Conservation (phyloP, 164 flowering plant genomes). For the Piper longum region DNA sequence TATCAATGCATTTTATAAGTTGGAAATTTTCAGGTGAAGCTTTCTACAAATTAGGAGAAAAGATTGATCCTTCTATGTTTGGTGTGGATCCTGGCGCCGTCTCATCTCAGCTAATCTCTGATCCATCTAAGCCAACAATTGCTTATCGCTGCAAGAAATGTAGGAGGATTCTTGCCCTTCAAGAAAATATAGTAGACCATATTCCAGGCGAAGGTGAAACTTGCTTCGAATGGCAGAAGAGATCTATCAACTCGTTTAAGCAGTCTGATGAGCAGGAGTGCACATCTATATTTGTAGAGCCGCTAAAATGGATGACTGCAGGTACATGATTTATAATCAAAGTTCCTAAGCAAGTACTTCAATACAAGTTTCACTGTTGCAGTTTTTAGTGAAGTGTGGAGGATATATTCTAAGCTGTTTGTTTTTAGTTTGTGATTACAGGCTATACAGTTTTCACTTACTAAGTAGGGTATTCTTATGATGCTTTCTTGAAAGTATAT, state of each 20-base stretch:
- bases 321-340: conserved; percentile 27
- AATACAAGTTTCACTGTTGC: neutral
- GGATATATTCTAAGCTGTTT: no score
- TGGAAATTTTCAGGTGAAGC: conserved; percentile 38
- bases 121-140: conserved; percentile 15
- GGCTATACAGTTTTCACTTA: no score
- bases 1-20: no score
- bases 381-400: neutral
- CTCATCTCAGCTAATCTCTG: conserved; percentile 18
- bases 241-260: conserved; percentile 47
- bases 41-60: conserved; percentile 59
- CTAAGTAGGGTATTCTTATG: neutral
- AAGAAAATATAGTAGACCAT: conserved; percentile 63
- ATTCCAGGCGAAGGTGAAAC: conserved; percentile 89
- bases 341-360: neutral
- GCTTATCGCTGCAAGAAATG: conserved; percentile 90
- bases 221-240: conserved; percentile 69
- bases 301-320: conserved; percentile 85
- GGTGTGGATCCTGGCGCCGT: conserved; percentile 70
- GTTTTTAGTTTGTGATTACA: no score
- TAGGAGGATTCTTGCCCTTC: conserved; percentile 69
- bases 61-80: conserved; percentile 61
- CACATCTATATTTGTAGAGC: conserved; percentile 86
- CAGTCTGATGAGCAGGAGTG: conserved; percentile 55
- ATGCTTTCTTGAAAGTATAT: neutral